Conservation (phyloP, 1,284 basidiomycete genomes). For the Fistulinella cinereoalba region DNA sequence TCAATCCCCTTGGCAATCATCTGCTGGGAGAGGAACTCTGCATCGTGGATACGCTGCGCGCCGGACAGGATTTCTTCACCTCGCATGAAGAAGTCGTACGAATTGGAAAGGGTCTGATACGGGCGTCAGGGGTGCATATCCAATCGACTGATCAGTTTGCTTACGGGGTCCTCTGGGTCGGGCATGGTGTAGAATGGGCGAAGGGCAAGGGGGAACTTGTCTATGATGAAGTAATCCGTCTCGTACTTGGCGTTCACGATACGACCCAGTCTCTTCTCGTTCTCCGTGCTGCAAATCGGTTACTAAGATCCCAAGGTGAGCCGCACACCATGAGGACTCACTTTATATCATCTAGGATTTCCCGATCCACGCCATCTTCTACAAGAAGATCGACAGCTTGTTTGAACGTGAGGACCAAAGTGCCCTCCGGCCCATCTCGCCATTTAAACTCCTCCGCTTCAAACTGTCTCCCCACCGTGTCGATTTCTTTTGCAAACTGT, state of each 20-base stretch:
- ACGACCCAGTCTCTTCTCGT: slow-evolving; percentile 89
- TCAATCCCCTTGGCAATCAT: slow-evolving; percentile 84
- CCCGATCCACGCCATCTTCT: slow-evolving; percentile 76
- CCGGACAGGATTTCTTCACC: slow-evolving; percentile 98
- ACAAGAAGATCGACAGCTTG: slow-evolving; percentile 88
- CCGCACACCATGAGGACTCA: slow-evolving; percentile 35
- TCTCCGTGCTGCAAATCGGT: slow-evolving; percentile 64
- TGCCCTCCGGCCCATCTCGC: slow-evolving; percentile 61
- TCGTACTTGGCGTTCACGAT: slow-evolving; percentile 91
- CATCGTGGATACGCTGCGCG: slow-evolving; percentile 95
- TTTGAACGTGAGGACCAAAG: slow-evolving; percentile 78
- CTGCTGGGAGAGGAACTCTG: slow-evolving; percentile 75
- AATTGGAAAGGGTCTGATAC: slow-evolving; percentile 83
- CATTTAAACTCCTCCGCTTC: slow-evolving; percentile 90
- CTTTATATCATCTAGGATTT: slow-evolving; percentile 85
- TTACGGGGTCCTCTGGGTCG: slow-evolving; percentile 81
- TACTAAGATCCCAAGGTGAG: slow-evolving; percentile 4
- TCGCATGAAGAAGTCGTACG: slow-evolving; percentile 99
- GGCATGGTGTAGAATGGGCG: slow-evolving; percentile 99
- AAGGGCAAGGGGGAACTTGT: slow-evolving; percentile 92
- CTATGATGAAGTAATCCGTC: slow-evolving; percentile 97
- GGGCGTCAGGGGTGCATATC: slow-evolving; percentile 6
- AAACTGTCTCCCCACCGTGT: slow-evolving; percentile 81
- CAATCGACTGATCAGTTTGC: slow-evolving; percentile 26
- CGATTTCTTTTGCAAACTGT: slow-evolving; percentile 79